These are phyloP conservation scores for Tylopilus sp. DNA, from an alignment of 768 basidiomycete genomes.

Conservation along the genomic window DNA sequence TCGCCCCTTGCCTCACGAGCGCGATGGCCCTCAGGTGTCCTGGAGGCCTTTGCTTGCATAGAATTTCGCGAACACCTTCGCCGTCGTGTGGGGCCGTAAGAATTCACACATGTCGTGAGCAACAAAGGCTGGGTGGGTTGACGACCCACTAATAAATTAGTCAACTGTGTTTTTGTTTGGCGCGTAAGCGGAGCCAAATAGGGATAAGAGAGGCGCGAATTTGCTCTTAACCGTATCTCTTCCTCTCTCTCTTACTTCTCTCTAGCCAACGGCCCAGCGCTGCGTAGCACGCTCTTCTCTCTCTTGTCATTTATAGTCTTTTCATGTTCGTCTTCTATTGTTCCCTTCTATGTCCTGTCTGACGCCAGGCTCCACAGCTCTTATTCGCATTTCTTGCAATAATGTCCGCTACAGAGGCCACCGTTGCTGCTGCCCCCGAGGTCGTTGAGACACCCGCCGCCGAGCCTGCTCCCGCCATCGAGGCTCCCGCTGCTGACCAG, in stretches of 20 bases:
- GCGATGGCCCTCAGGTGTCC: background rate
- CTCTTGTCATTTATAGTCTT: constrained; percentile 55
- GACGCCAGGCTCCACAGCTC: constrained; percentile 43
- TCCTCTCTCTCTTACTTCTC: constrained; percentile 59
- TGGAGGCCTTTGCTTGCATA: background rate
- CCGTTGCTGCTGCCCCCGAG: constrained; percentile 47
- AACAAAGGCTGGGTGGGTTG: constrained; percentile 8
- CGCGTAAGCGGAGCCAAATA: constrained; percentile 41
- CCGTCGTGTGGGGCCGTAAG: constrained; percentile 4
- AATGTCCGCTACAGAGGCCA: constrained; percentile 79
- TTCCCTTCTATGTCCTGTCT: constrained; percentile 6
- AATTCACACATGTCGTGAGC: constrained; percentile 3
- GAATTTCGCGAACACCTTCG: background rate
- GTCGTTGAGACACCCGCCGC: constrained; percentile 38
- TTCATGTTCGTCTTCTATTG: constrained; percentile 39
- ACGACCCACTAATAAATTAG: constrained; percentile 23
- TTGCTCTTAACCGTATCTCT: constrained; percentile 37
- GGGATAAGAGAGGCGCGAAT: constrained; percentile 40
- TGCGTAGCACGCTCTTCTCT: constrained; percentile 60
- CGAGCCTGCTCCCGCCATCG: constrained; percentile 31
- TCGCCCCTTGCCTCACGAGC: background rate
- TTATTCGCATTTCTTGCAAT: constrained; percentile 55
- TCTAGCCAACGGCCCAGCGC: constrained; percentile 46
- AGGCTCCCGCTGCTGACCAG: constrained; percentile 26
- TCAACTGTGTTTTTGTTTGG: constrained; percentile 37